Percentiles rank a stretch among this genome's conserved stretches.
Conservation (phyloP, 1,284 basidiomycete genomes). For the Naganishia sp. region DNA sequence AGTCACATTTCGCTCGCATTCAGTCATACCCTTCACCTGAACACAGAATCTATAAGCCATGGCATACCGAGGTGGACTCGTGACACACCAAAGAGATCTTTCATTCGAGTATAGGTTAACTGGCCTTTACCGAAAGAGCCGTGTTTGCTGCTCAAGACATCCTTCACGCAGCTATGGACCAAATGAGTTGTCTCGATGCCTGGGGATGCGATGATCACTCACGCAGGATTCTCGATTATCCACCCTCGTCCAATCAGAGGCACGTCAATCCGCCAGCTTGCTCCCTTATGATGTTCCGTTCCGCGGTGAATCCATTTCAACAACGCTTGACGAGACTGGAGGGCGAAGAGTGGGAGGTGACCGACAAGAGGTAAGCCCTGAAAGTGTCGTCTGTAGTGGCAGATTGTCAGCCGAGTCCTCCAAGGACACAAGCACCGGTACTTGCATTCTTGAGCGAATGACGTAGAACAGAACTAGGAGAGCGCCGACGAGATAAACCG, state of each 20-base stretch:
- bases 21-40: constrained; percentile 14
- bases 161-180: constrained; percentile 35
- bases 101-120: constrained; percentile 32
- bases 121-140: constrained; percentile 36
- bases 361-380: constrained; percentile 38
- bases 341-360: constrained; percentile 36
- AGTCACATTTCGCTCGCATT: not conserved
- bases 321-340: constrained; percentile 31
- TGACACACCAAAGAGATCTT: constrained; percentile 36
- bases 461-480: too few relatives aligned
- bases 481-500: too few relatives aligned
- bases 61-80: not conserved
- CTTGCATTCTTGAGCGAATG: too few relatives aligned
- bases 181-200: not conserved
- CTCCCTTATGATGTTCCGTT: constrained; percentile 18
- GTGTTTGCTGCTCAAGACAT: constrained; percentile 36
- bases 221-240: constrained; percentile 39
- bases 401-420: too few relatives aligned
- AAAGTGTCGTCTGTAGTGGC: not conserved
- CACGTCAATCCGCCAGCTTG: constrained; percentile 31
- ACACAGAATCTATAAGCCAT: not conserved
- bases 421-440: too few relatives aligned
- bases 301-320: constrained; percentile 34
- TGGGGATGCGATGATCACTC: constrained; percentile 7
- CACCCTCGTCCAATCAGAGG: constrained; percentile 32